Evolutionary conservation across 805 yeast species (phyloP).

Genomic region (Pichia cabralensis): DNA sequence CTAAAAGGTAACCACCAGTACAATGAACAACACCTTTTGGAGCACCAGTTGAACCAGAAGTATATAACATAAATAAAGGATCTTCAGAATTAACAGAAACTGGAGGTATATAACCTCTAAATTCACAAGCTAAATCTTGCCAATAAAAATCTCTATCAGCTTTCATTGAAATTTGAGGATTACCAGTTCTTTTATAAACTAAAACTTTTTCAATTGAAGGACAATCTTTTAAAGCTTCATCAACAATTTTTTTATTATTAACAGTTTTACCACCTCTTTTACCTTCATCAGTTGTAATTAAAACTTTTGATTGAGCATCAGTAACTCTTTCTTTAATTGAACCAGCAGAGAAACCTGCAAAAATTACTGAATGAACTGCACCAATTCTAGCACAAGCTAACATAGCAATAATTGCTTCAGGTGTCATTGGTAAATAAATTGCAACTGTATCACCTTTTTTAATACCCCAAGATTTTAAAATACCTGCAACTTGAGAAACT

Average conservation of each 20-base stretch:
- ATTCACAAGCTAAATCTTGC: conserved; percentile 81
- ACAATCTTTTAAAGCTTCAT: conserved; percentile 76
- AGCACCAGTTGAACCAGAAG: conserved; percentile 96
- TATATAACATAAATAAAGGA: conserved; percentile 89
- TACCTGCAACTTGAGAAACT: conserved; percentile 80
- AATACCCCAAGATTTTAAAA: conserved; percentile 77
- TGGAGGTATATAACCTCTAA: conserved; percentile 80
- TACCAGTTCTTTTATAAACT: conserved; percentile 84
- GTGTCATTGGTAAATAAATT: conserved; percentile 94
- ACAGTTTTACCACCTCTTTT: conserved; percentile 93
- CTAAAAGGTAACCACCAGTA: conserved; percentile 90
- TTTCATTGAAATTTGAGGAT: conserved; percentile 57
- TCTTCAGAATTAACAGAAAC: conserved; percentile 85
- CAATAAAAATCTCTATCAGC: conserved; percentile 88
- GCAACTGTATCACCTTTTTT: conserved; percentile 94
- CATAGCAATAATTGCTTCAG: conserved; percentile 91
- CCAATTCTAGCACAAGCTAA: conserved; percentile 90
- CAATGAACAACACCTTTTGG: conserved; percentile 97
- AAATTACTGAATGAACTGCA: conserved; percentile 91
- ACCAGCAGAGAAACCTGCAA: conserved; percentile 94
- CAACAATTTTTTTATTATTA: conserved; percentile 88
- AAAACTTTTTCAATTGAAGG: conserved; percentile 73
- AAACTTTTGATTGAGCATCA: conserved; percentile 77
- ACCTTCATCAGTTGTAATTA: conserved; percentile 92
- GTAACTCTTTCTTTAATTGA: conserved; percentile 84